Conservation (phyloP, 768 basidiomycete genomes). For the Phylloporus arenicola region DNA sequence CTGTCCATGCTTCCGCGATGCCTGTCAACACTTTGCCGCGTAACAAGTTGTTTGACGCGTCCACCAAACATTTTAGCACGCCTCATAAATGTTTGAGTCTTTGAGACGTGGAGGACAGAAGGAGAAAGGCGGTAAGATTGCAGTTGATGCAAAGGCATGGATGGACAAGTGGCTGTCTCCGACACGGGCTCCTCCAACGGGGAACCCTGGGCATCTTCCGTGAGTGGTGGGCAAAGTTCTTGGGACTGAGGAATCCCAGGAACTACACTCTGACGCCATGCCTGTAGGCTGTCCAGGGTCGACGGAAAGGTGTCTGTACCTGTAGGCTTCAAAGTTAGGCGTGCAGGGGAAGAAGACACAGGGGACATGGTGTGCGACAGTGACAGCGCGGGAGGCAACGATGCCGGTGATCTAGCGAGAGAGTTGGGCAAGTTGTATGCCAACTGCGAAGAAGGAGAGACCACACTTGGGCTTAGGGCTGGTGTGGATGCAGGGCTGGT, state of each 20-base stretch:
- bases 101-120: constrained; percentile 4
- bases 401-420: constrained; percentile 11
- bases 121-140: constrained; percentile 2
- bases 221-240: constrained; percentile 9
- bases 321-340: constrained; percentile 21
- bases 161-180: constrained; percentile 4
- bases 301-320: constrained; percentile 32
- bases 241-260: constrained; percentile 16
- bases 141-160: constrained; percentile 6
- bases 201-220: constrained; percentile 9
- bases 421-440: constrained; percentile 12
- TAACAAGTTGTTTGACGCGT: constrained; percentile 26
- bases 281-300: constrained; percentile 23
- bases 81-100: constrained; percentile 18
- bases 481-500: constrained; percentile 23
- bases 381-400: constrained; percentile 12
- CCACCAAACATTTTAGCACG: constrained; percentile 26
- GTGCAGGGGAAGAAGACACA: constrained; percentile 10
- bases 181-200: constrained; percentile 4
- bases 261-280: constrained; percentile 25
- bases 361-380: constrained; percentile 12
- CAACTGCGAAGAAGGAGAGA: constrained; percentile 18
- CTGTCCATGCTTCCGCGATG: constrained; percentile 18
- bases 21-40: constrained; percentile 7
- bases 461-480: constrained; percentile 18